Conservation (phyloP, 192 early-diverging fungal genomes). For the Kappamyces sp. region DNA sequence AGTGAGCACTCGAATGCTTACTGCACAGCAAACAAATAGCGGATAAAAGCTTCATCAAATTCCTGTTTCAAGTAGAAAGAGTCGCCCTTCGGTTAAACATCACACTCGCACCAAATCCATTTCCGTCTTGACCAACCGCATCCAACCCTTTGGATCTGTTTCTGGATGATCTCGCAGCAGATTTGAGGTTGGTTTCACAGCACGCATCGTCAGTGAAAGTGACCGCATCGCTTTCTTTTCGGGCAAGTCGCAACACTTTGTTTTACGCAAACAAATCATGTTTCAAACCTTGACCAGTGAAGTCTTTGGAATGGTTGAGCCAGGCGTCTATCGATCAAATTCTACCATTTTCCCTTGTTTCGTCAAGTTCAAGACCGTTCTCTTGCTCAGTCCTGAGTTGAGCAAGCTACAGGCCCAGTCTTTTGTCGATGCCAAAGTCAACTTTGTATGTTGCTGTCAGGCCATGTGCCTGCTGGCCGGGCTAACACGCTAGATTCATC, state of each 20-base stretch:
- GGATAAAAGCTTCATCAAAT: constrained; percentile 25
- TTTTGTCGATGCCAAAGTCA: constrained; percentile 49
- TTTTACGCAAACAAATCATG: no score
- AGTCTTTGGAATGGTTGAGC: constrained; percentile 84
- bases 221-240: no score
- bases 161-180: constrained; percentile 13
- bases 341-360: constrained; percentile 73
- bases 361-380: constrained; percentile 69
- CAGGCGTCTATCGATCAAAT: constrained; percentile 78
- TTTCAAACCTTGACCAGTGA: constrained; percentile 28
- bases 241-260: no score
- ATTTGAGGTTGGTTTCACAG: not conserved
- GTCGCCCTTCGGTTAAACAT: not conserved
- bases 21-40: constrained; percentile 21
- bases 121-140: not conserved
- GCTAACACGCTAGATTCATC: constrained; percentile 14
- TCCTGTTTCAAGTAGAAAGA: constrained; percentile 2
- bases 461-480: not conserved
- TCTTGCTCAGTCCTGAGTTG: constrained; percentile 71
- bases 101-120: not conserved
- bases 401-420: constrained; percentile 9
- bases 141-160: constrained; percentile 4
- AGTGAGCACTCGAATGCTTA: not conserved
- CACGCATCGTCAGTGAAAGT: no score
- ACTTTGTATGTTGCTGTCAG: constrained; percentile 34